Evolutionary conservation across 2,329 filamentous ascomycete species (phyloP).

Genomic region (Aspergillus bombycis): DNA sequence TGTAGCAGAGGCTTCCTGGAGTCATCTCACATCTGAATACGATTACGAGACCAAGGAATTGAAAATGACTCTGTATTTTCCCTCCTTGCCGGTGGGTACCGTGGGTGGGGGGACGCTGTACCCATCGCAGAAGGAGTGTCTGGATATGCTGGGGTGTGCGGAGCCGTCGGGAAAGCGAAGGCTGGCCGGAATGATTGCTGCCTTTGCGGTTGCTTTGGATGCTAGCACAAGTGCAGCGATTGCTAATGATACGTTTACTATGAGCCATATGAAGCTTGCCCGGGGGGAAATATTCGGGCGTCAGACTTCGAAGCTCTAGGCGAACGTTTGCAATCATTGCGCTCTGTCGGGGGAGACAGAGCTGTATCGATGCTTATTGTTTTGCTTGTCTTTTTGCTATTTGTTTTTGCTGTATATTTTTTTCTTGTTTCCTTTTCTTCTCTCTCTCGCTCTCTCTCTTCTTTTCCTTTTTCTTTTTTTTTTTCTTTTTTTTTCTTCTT

Average conservation of each 20-base stretch:
- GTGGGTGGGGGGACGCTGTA: conserved; percentile 30
- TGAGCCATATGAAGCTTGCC: conserved; percentile 22
- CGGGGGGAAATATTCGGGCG: not conserved
- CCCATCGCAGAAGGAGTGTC: conserved; percentile 28
- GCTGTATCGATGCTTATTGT: no score
- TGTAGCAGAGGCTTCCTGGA: conserved; percentile 25
- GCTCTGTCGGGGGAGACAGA: no score
- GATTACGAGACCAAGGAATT: conserved; percentile 23
- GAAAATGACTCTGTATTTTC: conserved; percentile 28
- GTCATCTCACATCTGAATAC: conserved; percentile 26
- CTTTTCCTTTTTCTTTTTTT: not conserved
- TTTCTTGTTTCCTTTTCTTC: no score
- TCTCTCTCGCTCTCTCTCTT: not conserved
- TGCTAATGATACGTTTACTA: conserved; percentile 24
- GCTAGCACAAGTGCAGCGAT: conserved; percentile 27
- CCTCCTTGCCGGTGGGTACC: conserved; percentile 30
- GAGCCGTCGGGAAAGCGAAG: conserved; percentile 27
- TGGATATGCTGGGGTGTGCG: conserved; percentile 27
- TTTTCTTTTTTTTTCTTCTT: not conserved
- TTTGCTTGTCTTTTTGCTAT: no score
- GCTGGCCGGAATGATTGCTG: conserved; percentile 29
- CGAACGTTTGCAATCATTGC: not conserved
- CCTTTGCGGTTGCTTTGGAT: conserved; percentile 32
- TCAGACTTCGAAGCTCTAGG: not conserved
- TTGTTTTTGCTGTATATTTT: no score